phyloP scores from a whole-genome alignment of 495 filamentous ascomycete species.

The Tricharina praecox region DNA sequence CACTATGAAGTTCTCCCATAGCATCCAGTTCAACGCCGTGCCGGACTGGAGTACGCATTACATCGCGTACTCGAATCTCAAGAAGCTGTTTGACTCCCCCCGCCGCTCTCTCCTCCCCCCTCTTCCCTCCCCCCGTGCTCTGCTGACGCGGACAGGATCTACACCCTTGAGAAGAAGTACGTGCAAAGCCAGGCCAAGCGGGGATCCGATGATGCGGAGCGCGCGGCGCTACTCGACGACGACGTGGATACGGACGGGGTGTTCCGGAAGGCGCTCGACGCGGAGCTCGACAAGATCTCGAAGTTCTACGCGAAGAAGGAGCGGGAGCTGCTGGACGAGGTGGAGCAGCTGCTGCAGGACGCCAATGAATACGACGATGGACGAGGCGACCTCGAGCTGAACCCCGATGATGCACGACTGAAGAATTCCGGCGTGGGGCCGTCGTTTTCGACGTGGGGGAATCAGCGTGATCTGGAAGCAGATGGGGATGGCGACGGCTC shows the following conservation, averaged over 20 bases:
- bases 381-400: background rate
- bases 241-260: slow-evolving; percentile 52
- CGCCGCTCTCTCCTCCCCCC: background rate
- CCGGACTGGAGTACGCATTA: slow-evolving; percentile 98
- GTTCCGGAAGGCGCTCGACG: slow-evolving; percentile 66
- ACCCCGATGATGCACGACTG: background rate
- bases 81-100: slow-evolving; percentile 75
- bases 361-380: slow-evolving; percentile 47
- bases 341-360: slow-evolving; percentile 58
- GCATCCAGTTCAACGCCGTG: slow-evolving; percentile 97
- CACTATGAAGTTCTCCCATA: slow-evolving; percentile 99
- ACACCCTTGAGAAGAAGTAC: slow-evolving; percentile 69
- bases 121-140: background rate
- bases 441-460: background rate
- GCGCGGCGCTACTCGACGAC: slow-evolving; percentile 59
- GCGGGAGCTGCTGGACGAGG: slow-evolving; percentile 62
- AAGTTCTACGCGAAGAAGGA: slow-evolving; percentile 83
- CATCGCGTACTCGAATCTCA: slow-evolving; percentile 93
- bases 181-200: slow-evolving; percentile 30
- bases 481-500: slow-evolving; percentile 47
- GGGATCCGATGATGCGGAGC: slow-evolving; percentile 50
- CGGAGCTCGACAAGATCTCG: slow-evolving; percentile 82
- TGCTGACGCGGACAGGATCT: slow-evolving; percentile 41
- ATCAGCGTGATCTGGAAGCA: slow-evolving; percentile 21
- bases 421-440: background rate